Percentiles rank a stretch among this genome's conserved stretches.
Evolutionary conservation across 2,329 filamentous ascomycete genomes (phyloP).

Genomic region (Plectosphaerella cucumerina): DNA sequence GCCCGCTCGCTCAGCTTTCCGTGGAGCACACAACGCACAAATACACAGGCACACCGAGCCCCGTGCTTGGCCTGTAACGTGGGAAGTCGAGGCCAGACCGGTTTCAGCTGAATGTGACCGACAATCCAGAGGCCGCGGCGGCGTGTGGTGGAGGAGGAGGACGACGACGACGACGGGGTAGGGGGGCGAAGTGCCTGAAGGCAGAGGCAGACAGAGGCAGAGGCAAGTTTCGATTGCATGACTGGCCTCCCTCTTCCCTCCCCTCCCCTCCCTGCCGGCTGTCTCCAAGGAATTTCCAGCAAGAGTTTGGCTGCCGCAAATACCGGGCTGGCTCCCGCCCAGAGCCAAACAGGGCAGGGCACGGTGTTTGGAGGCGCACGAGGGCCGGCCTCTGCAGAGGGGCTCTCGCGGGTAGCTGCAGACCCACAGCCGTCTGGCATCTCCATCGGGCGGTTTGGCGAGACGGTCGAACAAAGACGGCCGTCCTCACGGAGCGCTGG

Average conservation of each 20-base stretch:
- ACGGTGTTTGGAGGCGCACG: conserved; percentile 12
- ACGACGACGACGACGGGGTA: too few species aligned
- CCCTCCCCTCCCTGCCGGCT: too few species aligned
- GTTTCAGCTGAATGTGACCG: conserved; percentile 35
- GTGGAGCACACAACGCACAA: not conserved
- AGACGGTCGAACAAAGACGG: conserved; percentile 42
- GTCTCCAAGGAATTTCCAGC: not conserved
- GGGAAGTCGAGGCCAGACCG: conserved; percentile 26
- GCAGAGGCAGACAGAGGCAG: too few species aligned
- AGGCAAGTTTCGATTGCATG: not conserved
- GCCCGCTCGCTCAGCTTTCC: not conserved
- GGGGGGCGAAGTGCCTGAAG: conserved; percentile 29
- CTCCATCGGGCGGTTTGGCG: conserved; percentile 13
- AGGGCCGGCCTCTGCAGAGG: conserved; percentile 4
- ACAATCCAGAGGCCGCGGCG: conserved; percentile 4
- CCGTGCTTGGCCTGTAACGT: not conserved
- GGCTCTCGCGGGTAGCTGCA: conserved; percentile 40
- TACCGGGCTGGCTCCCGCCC: conserved; percentile 24
- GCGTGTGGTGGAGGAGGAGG: conserved; percentile 19
- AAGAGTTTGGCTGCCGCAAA: conserved; percentile 40
- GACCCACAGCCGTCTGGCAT: conserved; percentile 32
- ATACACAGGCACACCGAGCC: not conserved
- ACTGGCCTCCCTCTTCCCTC: not conserved
- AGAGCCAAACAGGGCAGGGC: conserved; percentile 32
- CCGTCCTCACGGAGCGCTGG: conserved; percentile 25